phyloP scores from a whole-genome alignment of 2,329 filamentous ascomycete species.

The Metarhizium brunneum region DNA sequence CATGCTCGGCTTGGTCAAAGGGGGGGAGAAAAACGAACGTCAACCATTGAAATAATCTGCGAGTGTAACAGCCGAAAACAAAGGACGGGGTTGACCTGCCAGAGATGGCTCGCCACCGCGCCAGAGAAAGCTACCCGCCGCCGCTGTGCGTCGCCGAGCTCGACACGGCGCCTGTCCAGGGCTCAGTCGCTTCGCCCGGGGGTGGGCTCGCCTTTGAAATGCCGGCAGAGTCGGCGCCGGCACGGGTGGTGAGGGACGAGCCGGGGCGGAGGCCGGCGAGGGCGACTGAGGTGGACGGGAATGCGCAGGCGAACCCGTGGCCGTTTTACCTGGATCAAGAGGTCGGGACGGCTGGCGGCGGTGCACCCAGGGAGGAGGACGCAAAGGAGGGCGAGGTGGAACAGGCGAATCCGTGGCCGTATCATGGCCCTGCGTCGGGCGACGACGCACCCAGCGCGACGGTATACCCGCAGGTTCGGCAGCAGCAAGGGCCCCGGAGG shows the following conservation, averaged over 20 bases:
- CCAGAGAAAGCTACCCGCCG: conserved; percentile 10
- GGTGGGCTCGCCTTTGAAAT: conserved; percentile 22
- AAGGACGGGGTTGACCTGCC: too few species aligned
- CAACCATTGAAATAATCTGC: too few species aligned
- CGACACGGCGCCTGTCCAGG: conserved; percentile 13
- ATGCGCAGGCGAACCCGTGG: conserved; percentile 18
- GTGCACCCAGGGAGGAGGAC: not conserved
- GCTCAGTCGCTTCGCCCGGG: conserved; percentile 11
- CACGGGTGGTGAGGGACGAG: conserved; percentile 5
- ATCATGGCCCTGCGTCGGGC: conserved; percentile 15
- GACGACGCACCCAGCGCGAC: conserved; percentile 6
- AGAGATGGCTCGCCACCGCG: conserved; percentile 10
- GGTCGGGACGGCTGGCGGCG: not conserved
- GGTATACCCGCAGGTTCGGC: conserved; percentile 1
- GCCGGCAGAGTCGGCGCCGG: conserved; percentile 17
- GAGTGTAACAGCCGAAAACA: too few species aligned
- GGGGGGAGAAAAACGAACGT: too few species aligned
- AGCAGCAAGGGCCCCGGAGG: not conserved
- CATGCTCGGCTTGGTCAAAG: too few species aligned
- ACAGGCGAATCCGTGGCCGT: conserved; percentile 24
- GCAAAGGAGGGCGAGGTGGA: not conserved
- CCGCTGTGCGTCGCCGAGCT: conserved; percentile 22
- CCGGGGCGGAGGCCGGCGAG: conserved; percentile 3
- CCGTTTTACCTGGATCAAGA: conserved; percentile 19
- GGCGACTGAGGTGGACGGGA: not conserved